Base-by-base conservation (phyloP, 2,329 filamentous ascomycete genomes). In the Penicillium frequentans region DNA sequence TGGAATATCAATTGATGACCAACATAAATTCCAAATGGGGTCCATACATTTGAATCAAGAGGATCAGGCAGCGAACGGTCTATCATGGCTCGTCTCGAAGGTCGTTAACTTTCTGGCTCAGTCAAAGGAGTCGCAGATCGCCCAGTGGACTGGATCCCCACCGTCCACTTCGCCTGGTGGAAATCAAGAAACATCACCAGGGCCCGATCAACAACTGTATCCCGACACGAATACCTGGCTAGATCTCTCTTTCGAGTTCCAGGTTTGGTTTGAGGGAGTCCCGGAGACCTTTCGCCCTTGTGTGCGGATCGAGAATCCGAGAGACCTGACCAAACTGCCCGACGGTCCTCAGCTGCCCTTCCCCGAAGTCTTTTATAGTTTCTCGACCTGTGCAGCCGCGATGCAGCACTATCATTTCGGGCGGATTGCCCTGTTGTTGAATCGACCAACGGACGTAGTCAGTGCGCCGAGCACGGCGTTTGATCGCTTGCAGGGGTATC, bases 391-490 rank as follows among this genome's bases (percentile, higher is more conserved):
- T 68, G 85, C 84, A 0, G 82, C 84, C 4, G 82, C 85, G 0
- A 86, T 88, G 80, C 85, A 87, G 64, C 81, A 81, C 57, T 88
- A 86, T 61, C 83, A 88, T 64, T 87, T 88, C 75, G 84, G 84
- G 1, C 80, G 83, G 44, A 84, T 88, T 11, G 78, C 87, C 5
- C 69, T 89, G 0, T 77, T 86, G 13, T 79, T 86, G 60, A 87
- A 88, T 64, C 81, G 83, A 56, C 84, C 83, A 1, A 77, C 81
- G 16, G 81, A 87, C 55, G 82, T 80, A 0, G 81, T 83, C 3
- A 79, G 78, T 47, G 77, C 76, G 3, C 76, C 79, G 21, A 80
- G 79, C 21, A 84, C 81, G 3, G 75, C 85, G 0, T 81, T 79
- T 46, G 80, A 80, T 57, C 79, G 84, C 13, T 73, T 86, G 37